Evolutionary conservation across 148 eudicot species (phyloP), one percentile per base, ranked within the genome.

Genomic region (Fallopia convolvulus): DNA sequence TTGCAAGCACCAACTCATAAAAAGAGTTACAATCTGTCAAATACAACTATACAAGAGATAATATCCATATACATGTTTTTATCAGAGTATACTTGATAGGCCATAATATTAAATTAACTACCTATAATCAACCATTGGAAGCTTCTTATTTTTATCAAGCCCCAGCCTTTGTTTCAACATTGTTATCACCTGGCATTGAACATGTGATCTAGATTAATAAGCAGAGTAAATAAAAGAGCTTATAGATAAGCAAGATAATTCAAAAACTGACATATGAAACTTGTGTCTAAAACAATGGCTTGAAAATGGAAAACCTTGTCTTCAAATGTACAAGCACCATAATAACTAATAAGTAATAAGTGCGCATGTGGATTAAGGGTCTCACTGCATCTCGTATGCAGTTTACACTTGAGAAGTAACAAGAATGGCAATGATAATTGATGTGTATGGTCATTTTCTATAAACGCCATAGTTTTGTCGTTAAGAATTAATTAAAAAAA

Each of bases 91-190:
- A 56, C 55, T 72, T 73, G 50, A 21, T 73, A 53, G 66, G 49
- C 39, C 42, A 20, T 30, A 9, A 44, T 74, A 39, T n/a, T 61
- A 71, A 77, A 76, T 76, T 32, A 74, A 56, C 42, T 78, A 93
- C 98, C 86, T 86, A 82, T 93, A 91, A 76, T 87, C 98, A 81
- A 91, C 96, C 72, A 78, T 72, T 0, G 96, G 93, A 77, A 93
- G 98, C 12, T 88, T 83, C 82, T 91, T 89, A 49, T 87, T 87
- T 75, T 76, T 63, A 42, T 80, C 77, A 52, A 91, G 42, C 74
- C 84, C 90, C 76, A 91, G 56, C 76, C 87, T 88, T 82, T 83
- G 83, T 86, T 91, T 93, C 75, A 93, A 75, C 85, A 83, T 90
- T 39, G 93, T 86, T 50, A 79, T 77, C 20, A 93, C 89, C 98